Evolutionary conservation across 2,329 filamentous ascomycete species (phyloP).

Genomic region (Colletotrichum sp.): DNA sequence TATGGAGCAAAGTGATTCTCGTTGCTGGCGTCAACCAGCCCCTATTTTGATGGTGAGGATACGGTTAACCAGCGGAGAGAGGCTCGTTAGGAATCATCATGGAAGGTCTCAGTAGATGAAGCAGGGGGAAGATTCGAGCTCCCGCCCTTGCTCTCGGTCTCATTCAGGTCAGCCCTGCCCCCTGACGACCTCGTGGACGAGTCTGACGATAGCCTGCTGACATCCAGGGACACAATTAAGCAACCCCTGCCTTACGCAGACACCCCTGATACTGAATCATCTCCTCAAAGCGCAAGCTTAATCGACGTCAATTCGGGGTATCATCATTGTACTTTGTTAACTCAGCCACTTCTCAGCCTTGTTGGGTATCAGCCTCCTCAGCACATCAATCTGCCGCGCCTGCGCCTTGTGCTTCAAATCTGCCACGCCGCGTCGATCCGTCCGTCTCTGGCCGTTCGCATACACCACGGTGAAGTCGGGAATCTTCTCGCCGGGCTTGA

Average conservation of each 20-base stretch:
- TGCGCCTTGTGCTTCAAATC: conserved; percentile 69
- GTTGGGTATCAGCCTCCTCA: conserved; percentile 70
- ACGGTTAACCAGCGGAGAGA: background rate
- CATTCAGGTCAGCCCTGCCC: background rate
- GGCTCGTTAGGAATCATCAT: background rate
- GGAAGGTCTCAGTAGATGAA: background rate
- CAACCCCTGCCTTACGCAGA: background rate
- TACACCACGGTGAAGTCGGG: conserved; percentile 74
- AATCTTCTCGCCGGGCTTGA: conserved; percentile 62
- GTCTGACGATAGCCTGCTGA: background rate
- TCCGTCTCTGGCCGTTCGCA: conserved; percentile 63
- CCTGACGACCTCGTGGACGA: background rate
- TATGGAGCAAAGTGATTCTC: background rate
- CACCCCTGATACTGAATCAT: background rate
- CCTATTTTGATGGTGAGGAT: background rate
- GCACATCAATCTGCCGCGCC: conserved; percentile 70
- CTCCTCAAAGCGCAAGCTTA: background rate
- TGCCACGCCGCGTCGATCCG: conserved; percentile 64
- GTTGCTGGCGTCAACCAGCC: background rate
- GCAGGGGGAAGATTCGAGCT: background rate
- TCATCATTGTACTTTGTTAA: conserved; percentile 2
- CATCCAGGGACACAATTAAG: background rate
- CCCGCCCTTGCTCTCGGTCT: background rate
- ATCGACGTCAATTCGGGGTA: background rate
- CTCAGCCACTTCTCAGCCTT: conserved; percentile 38